A percentile compares a stretch with the other conserved stretches of the same genome.
Evolutionary conservation across 2,329 filamentous ascomycete genomes (phyloP).

Genomic region (Eutypella sp.): DNA sequence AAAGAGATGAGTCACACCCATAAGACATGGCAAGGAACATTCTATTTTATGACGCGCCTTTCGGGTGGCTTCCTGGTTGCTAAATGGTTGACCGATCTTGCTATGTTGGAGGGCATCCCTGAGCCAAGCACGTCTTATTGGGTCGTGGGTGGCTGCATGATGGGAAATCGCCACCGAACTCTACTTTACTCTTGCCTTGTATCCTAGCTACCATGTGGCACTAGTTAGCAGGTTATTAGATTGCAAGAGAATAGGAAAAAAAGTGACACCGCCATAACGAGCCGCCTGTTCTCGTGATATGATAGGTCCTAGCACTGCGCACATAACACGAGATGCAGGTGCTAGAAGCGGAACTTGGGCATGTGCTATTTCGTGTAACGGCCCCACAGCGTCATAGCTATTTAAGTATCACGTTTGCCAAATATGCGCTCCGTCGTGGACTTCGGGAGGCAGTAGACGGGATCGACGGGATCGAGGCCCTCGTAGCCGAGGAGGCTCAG

Average conservation of each 20-base stretch:
- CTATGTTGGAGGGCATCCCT: not conserved
- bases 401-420: conserved; percentile 29
- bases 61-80: no score
- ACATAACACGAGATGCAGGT: no score
- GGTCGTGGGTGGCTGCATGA: no score
- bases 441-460: conserved; percentile 80
- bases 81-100: no score
- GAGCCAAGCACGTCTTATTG: not conserved
- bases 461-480: conserved; percentile 75
- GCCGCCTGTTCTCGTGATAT: conserved; percentile 7
- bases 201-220: conserved; percentile 55
- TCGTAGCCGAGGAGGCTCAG: conserved; percentile 77
- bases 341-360: no score
- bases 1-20: no score
- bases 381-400: conserved; percentile 1
- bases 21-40: no score
- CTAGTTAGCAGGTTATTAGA: conserved; percentile 62
- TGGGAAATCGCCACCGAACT: conserved; percentile 16
- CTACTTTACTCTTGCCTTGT: conserved; percentile 65
- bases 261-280: not conserved
- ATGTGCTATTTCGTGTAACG: no score
- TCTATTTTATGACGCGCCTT: no score
- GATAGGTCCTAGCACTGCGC: no score
- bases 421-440: conserved; percentile 57
- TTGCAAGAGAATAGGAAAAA: conserved; percentile 61